Conservation (phyloP, 1,139 yeast genomes). For the Nakaseomyces sp. region DNA sequence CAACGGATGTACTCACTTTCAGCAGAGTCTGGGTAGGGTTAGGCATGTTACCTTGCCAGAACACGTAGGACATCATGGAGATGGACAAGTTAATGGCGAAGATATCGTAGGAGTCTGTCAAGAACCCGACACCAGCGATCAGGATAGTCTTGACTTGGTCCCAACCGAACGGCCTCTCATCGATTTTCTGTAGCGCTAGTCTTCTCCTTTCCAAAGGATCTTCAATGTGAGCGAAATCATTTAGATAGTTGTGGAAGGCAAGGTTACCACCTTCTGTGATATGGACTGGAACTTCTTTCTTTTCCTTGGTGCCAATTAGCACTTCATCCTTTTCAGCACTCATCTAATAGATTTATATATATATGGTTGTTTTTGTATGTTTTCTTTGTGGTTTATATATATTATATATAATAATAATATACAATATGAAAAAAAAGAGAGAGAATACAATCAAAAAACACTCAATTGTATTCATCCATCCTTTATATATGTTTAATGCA, state of each 20-base stretch:
- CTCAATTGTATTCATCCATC: too few relatives aligned
- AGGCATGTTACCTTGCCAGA: slow-evolving; percentile 59
- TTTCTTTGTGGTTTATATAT: too few relatives aligned
- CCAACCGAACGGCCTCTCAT: slow-evolving; percentile 79
- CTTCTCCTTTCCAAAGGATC: slow-evolving; percentile 88
- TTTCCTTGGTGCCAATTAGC: slow-evolving; percentile 3
- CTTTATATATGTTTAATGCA: too few relatives aligned
- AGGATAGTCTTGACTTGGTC: slow-evolving; percentile 77
- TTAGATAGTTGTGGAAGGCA: slow-evolving; percentile 79
- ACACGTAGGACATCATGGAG: slow-evolving; percentile 65
- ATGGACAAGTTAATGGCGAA: slow-evolving; percentile 80
- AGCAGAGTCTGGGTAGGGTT: slow-evolving; percentile 61
- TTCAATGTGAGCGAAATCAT: slow-evolving; percentile 73
- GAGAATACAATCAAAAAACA: too few relatives aligned
- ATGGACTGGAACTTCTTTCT: slow-evolving; percentile 9
- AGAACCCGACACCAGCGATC: slow-evolving; percentile 92
- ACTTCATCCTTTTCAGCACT: slow-evolving; percentile 3
- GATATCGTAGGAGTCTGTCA: slow-evolving; percentile 87
- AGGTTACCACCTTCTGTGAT: slow-evolving; percentile 71
- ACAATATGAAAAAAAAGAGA: too few relatives aligned
- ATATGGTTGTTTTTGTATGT: not conserved
- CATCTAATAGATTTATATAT: not conserved
- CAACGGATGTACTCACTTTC: slow-evolving; percentile 85
- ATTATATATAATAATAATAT: too few relatives aligned
- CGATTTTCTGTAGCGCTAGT: slow-evolving; percentile 80